Base-by-base conservation (phyloP, 768 basidiomycete genomes). In the Mycena rebaudengoi region DNA sequence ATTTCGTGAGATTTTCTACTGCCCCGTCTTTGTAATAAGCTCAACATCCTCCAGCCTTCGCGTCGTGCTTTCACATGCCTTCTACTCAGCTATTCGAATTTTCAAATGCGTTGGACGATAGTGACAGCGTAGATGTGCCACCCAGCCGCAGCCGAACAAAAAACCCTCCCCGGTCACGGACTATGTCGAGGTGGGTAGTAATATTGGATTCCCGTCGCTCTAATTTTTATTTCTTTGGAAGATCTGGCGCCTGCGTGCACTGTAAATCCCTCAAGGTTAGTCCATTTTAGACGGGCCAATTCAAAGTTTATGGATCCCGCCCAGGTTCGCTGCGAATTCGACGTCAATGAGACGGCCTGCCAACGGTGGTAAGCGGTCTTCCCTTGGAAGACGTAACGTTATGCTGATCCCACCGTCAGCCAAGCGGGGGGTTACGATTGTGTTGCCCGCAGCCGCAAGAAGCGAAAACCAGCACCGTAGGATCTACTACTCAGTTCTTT, bases 291-390 rank as follows among this genome's bases (percentile, higher is more conserved):
- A n/a, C n/a, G n/a, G n/a, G n/a, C n/a, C n/a, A n/a, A n/a, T n/a
- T n/a, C n/a, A n/a, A n/a, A n/a, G n/a, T n/a, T n/a, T n/a, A n/a
- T n/a, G n/a, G n/a, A n/a, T n/a, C n/a, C n/a, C n/a, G n/a, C n/a
- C n/a, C n/a, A 86, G 86, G 85, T 87, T 60, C 78, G 82, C 68
- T 88, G 86, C 56, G 82, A 86, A 72, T 82, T 82, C 62, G 74
- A 68, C 26, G 72, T 75, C 6, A 84, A 83, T n/a, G 78, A 84
- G 68, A 73, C 66, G 18, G 75, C 74, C 16, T 88, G 86, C 67
- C 78, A 80, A 48, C 75, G 86, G 23, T 88, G 86, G 62, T 63
- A 26, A 18, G 48, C 33, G 20, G 6, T 16, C 20, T 51, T 33
- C 25, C 1, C 3, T 18, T 28, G 5, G 5, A 26, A 3, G 21